phyloP scores from a whole-genome alignment of 2,329 filamentous ascomycete species.

The Periconia digitata region DNA sequence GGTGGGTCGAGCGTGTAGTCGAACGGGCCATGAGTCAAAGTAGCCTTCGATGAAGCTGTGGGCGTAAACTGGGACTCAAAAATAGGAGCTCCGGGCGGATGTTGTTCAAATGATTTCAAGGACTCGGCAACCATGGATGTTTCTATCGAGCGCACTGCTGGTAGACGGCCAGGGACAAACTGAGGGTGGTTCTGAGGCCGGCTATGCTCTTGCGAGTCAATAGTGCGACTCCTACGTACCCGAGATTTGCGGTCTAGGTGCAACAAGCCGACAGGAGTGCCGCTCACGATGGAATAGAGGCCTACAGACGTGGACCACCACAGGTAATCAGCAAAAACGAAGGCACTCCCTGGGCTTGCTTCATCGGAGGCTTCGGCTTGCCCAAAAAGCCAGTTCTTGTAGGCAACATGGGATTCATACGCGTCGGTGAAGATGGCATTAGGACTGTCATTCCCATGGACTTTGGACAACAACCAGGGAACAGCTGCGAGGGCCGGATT shows the following conservation, averaged over 20 bases:
- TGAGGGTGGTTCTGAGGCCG: conserved; percentile 46
- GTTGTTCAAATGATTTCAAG: background rate
- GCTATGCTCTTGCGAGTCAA: conserved; percentile 27
- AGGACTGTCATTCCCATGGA: conserved; percentile 17
- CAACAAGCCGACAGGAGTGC: conserved; percentile 15
- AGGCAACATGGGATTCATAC: conserved; percentile 20
- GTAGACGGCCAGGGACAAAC: background rate
- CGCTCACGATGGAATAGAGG: conserved; percentile 33
- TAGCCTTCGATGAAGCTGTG: background rate
- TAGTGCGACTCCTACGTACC: background rate
- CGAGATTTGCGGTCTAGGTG: conserved; percentile 8
- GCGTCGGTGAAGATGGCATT: conserved; percentile 16
- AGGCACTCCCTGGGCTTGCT: conserved; percentile 14
- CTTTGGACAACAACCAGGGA: conserved; percentile 17
- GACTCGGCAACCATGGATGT: background rate
- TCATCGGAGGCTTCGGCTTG: conserved; percentile 12
- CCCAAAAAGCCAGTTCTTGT: conserved; percentile 29
- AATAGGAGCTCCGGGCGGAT: background rate
- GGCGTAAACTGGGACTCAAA: background rate
- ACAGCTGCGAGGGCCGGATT: conserved; percentile 25
- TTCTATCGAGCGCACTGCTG: background rate
- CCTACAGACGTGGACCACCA: conserved; percentile 29
- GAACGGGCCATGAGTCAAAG: conserved; percentile 1
- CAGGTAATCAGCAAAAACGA: conserved; percentile 26
- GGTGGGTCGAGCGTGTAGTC: conserved; percentile 11